phyloP scores from a whole-genome alignment of 768 basidiomycete species.

The Macrocybe gigantea region DNA sequence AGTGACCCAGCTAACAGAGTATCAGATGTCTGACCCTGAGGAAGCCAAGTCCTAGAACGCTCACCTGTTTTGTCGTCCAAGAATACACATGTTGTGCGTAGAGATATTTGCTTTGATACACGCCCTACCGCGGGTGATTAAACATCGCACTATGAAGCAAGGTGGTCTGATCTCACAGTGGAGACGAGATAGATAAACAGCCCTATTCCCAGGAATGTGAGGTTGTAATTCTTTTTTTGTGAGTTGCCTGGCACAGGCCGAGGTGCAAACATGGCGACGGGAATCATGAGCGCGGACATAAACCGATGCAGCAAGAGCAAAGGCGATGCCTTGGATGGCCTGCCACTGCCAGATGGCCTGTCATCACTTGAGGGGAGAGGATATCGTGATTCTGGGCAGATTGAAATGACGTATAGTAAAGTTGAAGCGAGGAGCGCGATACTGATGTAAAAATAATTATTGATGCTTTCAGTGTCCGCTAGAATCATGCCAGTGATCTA shows the following conservation, averaged over 20 bases:
- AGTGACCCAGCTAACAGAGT: slow-evolving; percentile 53
- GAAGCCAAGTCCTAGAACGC: slow-evolving; percentile 2
- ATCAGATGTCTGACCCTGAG: no score
- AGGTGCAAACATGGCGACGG: slow-evolving; percentile 68
- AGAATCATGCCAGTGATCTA: slow-evolving; percentile 50
- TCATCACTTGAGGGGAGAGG: slow-evolving; percentile 11
- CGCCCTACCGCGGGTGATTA: slow-evolving; percentile 34
- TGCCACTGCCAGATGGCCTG: slow-evolving; percentile 14
- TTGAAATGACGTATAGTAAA: slow-evolving; percentile 33
- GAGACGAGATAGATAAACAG: slow-evolving; percentile 63
- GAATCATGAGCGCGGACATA: slow-evolving; percentile 45
- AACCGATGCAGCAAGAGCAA: slow-evolving; percentile 23
- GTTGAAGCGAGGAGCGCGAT: slow-evolving; percentile 29
- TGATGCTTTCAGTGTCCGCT: slow-evolving; percentile 46
- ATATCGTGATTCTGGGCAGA: slow-evolving; percentile 51
- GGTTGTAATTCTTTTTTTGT: slow-evolving; percentile 60
- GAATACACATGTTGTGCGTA: slow-evolving; percentile 69
- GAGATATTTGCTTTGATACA: slow-evolving; percentile 72
- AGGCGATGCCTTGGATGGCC: slow-evolving; percentile 23
- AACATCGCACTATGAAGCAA: background rate
- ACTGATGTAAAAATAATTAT: slow-evolving; percentile 36
- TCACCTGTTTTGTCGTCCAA: slow-evolving; percentile 58
- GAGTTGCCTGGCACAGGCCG: slow-evolving; percentile 32
- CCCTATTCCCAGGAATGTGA: slow-evolving; percentile 61
- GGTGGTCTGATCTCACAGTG: slow-evolving; percentile 38